Conservation (phyloP, 2,329 filamentous ascomycete genomes). For the Fusarium foetens region DNA sequence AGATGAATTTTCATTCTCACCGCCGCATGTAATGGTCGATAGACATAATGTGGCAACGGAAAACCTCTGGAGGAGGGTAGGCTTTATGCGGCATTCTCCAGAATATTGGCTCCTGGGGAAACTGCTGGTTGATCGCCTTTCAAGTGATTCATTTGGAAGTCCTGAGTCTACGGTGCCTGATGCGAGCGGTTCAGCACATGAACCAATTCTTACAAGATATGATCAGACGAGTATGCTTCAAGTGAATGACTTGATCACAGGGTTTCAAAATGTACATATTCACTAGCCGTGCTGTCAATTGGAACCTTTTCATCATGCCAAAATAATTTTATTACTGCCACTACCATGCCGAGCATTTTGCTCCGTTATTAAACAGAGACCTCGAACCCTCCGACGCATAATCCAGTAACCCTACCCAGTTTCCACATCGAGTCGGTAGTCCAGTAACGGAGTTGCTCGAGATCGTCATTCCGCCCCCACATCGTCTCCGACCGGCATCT, state of each 20-base stretch:
- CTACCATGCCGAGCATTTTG: not conserved
- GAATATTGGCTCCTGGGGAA: constrained; percentile 4
- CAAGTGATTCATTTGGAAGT: not conserved
- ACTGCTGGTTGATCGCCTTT: not conserved
- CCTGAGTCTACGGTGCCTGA: not conserved
- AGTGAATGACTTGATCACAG: constrained; percentile 3
- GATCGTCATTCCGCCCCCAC: not conserved
- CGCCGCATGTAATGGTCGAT: not conserved
- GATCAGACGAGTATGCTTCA: constrained; percentile 15
- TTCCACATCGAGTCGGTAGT: not conserved
- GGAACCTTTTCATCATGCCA: fast-evolving
- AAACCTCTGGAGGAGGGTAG: not conserved
- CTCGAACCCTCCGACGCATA: no score
- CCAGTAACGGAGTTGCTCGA: not conserved
- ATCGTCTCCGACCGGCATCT: constrained; percentile 17
- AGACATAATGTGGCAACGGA: not conserved
- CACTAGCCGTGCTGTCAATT: not conserved
- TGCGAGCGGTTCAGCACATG: not conserved
- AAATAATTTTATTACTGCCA: no score
- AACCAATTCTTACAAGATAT: not conserved
- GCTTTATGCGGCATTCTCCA: not conserved
- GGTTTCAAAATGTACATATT: constrained; percentile 10
- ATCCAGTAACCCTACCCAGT: not conserved
- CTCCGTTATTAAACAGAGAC: no score
- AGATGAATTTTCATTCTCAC: not conserved